A percentile compares a stretch with the other conserved stretches of the same genome.
Evolutionary conservation across 2,329 filamentous ascomycete species (phyloP).

Genomic region (Gaeumannomyces sp.): DNA sequence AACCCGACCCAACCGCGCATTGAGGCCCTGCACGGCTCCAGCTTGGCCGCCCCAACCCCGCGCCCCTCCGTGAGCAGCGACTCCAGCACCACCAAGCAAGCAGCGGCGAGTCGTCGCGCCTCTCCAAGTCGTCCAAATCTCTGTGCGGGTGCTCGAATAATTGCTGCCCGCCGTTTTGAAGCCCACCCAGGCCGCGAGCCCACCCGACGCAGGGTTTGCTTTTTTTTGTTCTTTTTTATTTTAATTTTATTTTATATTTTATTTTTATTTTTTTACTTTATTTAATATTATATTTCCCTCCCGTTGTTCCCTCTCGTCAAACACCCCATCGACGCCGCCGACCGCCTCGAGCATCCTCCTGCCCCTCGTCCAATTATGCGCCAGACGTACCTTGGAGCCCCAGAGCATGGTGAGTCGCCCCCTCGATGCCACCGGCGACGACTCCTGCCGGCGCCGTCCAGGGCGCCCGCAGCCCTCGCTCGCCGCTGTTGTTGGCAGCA

Average conservation of each 20-base stretch:
- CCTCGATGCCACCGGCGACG: constrained; percentile 14
- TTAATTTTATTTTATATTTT: neutral
- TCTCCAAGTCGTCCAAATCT: neutral
- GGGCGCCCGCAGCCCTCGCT: too few species aligned
- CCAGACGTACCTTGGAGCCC: constrained; percentile 34
- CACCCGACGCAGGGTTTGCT: neutral
- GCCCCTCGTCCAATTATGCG: constrained; percentile 34
- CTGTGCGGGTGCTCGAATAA: neutral
- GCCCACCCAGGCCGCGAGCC: neutral
- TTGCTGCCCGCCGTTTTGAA: constrained; percentile 1
- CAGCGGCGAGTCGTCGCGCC: neutral
- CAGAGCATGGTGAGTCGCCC: constrained; percentile 32
- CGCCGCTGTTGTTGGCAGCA: neutral
- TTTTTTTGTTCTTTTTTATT: neutral
- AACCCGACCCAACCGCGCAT: neutral
- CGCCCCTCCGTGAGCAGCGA: neutral
- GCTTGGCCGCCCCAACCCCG: neutral
- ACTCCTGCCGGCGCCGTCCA: neutral
- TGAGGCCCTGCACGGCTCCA: too few species aligned
- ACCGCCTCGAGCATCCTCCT: neutral
- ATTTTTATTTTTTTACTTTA: neutral
- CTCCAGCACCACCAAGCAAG: too few species aligned
- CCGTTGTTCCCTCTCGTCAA: neutral
- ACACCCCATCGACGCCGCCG: neutral
- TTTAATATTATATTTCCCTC: neutral